phyloP scores from a whole-genome alignment of 75 land plant genomes.

The Chamaecyparis obtusa region DNA sequence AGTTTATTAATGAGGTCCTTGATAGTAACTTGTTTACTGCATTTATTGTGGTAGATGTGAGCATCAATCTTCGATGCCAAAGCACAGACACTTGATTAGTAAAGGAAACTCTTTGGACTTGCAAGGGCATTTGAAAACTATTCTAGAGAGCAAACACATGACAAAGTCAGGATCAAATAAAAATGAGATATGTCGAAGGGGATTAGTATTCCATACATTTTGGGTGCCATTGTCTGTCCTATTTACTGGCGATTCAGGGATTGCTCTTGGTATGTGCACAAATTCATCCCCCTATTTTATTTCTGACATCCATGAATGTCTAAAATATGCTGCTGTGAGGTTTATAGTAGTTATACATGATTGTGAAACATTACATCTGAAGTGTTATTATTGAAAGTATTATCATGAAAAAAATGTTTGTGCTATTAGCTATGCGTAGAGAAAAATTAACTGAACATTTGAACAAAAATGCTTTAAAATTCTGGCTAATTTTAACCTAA shows the following conservation, averaged over 20 bases:
- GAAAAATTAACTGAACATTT: not conserved
- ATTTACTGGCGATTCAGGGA: constrained; percentile 3
- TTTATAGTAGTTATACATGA: not conserved
- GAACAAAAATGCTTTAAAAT: not conserved
- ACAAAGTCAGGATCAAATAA: not conserved
- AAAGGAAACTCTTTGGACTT: not conserved
- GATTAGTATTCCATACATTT: not conserved
- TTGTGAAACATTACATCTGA: not conserved
- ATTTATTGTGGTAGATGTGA: not conserved
- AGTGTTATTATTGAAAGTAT: not conserved
- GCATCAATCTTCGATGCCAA: not conserved
- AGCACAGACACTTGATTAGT: constrained; percentile 1
- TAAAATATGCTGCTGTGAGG: not conserved
- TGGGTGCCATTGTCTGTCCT: not conserved
- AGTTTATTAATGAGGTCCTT: not conserved
- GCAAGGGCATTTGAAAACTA: not conserved
- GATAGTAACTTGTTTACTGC: not conserved
- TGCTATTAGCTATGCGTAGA: not conserved
- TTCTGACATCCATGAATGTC: not conserved
- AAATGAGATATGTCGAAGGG: constrained; percentile 5
- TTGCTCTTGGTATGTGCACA: constrained; percentile 7
- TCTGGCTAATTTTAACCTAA: not conserved
- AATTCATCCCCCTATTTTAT: not conserved
- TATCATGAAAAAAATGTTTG: not conserved
- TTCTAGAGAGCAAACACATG: not conserved